Evolutionary conservation across 2,329 filamentous ascomycete genomes (phyloP), one percentile per base, ranked within the genome.

Genomic region (Rhexocercosporidium sp.): DNA sequence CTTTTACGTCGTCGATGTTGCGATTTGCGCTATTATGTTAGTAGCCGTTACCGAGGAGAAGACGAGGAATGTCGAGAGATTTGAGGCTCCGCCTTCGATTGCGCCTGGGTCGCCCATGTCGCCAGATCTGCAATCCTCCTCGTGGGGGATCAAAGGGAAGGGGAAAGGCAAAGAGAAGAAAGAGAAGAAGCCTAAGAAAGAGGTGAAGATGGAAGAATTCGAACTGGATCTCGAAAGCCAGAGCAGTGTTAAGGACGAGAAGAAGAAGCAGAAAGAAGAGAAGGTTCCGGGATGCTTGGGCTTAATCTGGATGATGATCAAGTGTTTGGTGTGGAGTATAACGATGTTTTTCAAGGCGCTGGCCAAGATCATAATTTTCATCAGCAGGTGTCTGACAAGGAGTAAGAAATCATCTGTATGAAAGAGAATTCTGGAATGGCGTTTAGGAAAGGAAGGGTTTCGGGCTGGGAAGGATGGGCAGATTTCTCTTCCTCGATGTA

Each of bases 221-320:
- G 88, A 87, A 76, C 78, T 90, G 44, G 88, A 90, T 71, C 76
- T 90, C 5, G 88, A 90, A 78, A 90, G 87, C 74, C 88, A 90
- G 77, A 82, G 70, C 73, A 76, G 72, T 62, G 41, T 75, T 41
- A 75, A 72, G 47, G 65, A 65, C 2, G 71, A 71, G 37, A 68
- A 70, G 41, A 83, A 84, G 75, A 72, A 86, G 85, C 0, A 83
- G 83, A 69, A 75, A 81, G 63, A 77, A 83, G 68, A 81, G 84
- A 63, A 82, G 81, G 7, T 75, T 83, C 62, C 80, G 85, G 74
- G 82, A 1, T 75, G 85, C 37, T 81, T 88, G 71, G 85, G 85
- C 70, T 70, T 88, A 65, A 72, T 85, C 11, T 84, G 82, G 68
- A 83, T 83, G 62, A 72, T 84, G 14, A 85, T 89, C 74, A 88